Percentiles rank a stretch among this genome's conserved stretches.
Conservation (phyloP, 192 early-diverging fungal species). For the Funneliformis mosseae region DNA sequence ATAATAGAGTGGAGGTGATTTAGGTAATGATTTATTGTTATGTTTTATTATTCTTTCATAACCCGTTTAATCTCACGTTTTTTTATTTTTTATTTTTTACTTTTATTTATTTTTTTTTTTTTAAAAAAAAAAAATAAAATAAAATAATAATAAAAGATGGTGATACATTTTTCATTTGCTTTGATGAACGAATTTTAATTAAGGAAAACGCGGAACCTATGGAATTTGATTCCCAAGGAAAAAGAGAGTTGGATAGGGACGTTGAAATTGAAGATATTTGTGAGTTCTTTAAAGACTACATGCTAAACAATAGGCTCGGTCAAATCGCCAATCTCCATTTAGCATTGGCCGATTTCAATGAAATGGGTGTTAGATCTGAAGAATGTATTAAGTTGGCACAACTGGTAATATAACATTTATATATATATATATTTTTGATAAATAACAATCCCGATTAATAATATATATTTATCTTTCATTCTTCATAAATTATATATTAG, state of each 20-base stretch:
- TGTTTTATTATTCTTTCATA: not conserved
- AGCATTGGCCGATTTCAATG: conserved; percentile 56
- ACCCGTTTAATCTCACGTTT: not conserved
- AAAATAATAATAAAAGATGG: conserved; percentile 16
- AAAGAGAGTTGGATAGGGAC: conserved; percentile 32
- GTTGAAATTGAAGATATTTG: conserved; percentile 53
- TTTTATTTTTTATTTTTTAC: too few relatives aligned
- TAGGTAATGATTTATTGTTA: not conserved
- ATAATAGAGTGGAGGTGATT: conserved; percentile 1
- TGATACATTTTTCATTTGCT: conserved; percentile 42
- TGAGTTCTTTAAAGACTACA: conserved; percentile 69
- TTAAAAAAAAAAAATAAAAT: too few relatives aligned
- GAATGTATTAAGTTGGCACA: conserved; percentile 64
- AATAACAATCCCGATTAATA: not conserved
- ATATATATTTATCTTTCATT: too few relatives aligned
- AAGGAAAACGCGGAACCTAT: conserved; percentile 43
- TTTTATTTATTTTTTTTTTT: not conserved
- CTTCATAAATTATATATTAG: not conserved
- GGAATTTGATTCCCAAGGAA: conserved; percentile 48
- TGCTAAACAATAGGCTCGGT: conserved; percentile 66
- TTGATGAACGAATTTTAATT: conserved; percentile 53
- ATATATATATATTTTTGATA: not conserved
- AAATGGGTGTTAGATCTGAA: conserved; percentile 47
- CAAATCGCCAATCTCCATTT: conserved; percentile 69
- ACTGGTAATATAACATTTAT: conserved; percentile 34